These are phyloP conservation scores for Ogataea paraovalis DNA, from an alignment of 805 yeast species.

Conservation along the genomic window DNA sequence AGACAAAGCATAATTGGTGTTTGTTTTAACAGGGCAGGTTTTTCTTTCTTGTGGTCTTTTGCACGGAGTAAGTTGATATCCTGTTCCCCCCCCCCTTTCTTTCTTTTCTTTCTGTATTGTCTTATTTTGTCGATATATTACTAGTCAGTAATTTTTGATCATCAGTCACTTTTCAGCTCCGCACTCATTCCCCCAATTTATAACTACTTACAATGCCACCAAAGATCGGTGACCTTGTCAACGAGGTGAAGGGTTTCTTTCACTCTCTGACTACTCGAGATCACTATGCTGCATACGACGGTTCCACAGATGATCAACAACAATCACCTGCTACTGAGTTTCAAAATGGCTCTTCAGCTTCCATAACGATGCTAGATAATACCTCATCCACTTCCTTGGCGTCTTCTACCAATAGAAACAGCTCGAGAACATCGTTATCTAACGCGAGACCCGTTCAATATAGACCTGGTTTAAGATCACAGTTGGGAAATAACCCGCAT, in stretches of 20 bases:
- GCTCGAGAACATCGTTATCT: slow-evolving; percentile 34
- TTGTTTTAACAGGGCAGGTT: too few relatives aligned
- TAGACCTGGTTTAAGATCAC: slow-evolving; percentile 37
- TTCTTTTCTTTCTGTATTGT: too few relatives aligned
- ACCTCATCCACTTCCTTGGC: slow-evolving; percentile 31
- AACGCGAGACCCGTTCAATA: slow-evolving; percentile 37
- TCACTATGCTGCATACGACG: slow-evolving; percentile 53
- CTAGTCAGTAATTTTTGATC: too few relatives aligned
- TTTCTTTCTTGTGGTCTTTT: too few relatives aligned
- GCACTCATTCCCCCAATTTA: too few relatives aligned
- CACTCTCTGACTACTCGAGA: slow-evolving; percentile 55
- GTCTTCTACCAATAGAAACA: slow-evolving; percentile 29
- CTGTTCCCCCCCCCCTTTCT: too few relatives aligned
- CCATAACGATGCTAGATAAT: slow-evolving; percentile 29
- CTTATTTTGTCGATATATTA: too few relatives aligned
- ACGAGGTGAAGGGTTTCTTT: slow-evolving; percentile 33
- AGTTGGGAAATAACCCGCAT: slow-evolving; percentile 28
- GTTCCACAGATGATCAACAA: slow-evolving; percentile 23
- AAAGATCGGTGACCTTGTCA: slow-evolving; percentile 26
- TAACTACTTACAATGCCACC: not conserved
- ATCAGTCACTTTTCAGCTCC: too few relatives aligned
- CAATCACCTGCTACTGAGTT: slow-evolving; percentile 23
- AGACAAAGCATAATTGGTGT: too few relatives aligned
- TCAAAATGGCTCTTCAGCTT: slow-evolving; percentile 24
- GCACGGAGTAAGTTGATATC: too few relatives aligned